These are phyloP conservation scores for Sanghuangporus sanghuang DNA, from an alignment of 1,284 basidiomycete species.

Conservation along the genomic window DNA sequence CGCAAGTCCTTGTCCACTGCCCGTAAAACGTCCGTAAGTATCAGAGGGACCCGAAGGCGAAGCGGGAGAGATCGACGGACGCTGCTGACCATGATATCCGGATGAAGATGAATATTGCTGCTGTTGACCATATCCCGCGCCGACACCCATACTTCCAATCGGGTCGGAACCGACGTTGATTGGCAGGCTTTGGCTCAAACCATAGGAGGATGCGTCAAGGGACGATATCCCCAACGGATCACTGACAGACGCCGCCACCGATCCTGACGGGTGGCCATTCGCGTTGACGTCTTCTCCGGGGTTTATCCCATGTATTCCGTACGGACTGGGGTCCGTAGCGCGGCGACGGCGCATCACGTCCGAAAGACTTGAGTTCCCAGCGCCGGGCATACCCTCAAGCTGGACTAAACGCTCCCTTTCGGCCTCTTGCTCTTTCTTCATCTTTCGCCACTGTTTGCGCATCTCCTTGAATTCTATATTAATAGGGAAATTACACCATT, in stretches of 20 bases:
- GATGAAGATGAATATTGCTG: constrained; percentile 6
- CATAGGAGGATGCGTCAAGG: constrained; percentile 7
- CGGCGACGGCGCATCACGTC: constrained; percentile 14
- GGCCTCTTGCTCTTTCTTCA: constrained; percentile 70
- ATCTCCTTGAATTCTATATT: constrained; percentile 94
- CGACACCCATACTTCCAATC: constrained; percentile 5
- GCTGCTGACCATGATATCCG: constrained; percentile 6
- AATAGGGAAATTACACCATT: constrained; percentile 4
- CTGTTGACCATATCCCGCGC: not conserved
- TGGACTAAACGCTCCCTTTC: constrained; percentile 10
- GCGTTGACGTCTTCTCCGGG: not conserved
- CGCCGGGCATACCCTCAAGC: not conserved
- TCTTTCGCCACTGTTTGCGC: constrained; percentile 91
- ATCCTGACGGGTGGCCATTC: constrained; percentile 1
- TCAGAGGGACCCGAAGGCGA: constrained; percentile 2
- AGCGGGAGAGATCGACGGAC: constrained; percentile 5
- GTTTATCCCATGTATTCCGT: constrained; percentile 2
- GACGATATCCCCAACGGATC: constrained; percentile 8
- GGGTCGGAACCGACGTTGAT: constrained; percentile 11
- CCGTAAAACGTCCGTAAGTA: not conserved
- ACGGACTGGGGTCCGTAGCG: constrained; percentile 5
- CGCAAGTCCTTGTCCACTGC: not conserved
- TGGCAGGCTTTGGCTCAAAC: not conserved
- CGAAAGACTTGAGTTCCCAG: not conserved
- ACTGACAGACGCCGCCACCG: constrained; percentile 1